Percentiles rank a stretch among this genome's conserved stretches.
Conservation (phyloP, 768 basidiomycete species). For the Tricholoma sp. region DNA sequence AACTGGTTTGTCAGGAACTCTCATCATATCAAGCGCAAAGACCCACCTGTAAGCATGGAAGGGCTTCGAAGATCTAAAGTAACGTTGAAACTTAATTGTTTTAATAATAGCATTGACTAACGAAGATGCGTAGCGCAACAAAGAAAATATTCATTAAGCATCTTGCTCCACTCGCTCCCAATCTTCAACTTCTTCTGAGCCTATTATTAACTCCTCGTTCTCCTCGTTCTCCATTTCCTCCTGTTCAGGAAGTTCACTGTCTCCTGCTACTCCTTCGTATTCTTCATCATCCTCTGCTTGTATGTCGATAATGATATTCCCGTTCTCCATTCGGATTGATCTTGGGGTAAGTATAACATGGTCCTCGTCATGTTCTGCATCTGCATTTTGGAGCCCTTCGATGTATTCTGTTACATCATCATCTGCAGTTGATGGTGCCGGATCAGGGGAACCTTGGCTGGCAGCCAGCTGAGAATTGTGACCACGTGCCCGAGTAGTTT, state of each 20-base stretch:
- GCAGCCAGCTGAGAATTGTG: not conserved
- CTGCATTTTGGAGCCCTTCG: not conserved
- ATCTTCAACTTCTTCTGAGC: not conserved
- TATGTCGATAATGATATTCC: not conserved
- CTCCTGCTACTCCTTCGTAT: not conserved
- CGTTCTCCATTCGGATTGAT: not conserved
- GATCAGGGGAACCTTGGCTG: not conserved
- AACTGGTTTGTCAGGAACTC: too few relatives aligned
- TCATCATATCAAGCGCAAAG: too few relatives aligned
- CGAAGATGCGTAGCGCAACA: not conserved
- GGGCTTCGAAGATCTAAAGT: too few relatives aligned
- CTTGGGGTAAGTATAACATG: not conserved
- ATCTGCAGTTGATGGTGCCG: not conserved
- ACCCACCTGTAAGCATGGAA: too few relatives aligned
- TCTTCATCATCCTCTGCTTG: not conserved
- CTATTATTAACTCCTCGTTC: not conserved
- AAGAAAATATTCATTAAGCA: not conserved
- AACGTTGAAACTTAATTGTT: too few relatives aligned
- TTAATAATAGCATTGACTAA: too few relatives aligned
- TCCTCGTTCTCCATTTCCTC: not conserved
- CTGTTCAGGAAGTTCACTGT: too few relatives aligned
- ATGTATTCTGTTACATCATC: not conserved
- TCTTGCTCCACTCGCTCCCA: not conserved
- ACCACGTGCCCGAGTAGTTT: not conserved
- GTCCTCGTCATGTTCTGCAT: not conserved